phyloP scores from a whole-genome alignment of 768 basidiomycete genomes.

The Calocybe indica region DNA sequence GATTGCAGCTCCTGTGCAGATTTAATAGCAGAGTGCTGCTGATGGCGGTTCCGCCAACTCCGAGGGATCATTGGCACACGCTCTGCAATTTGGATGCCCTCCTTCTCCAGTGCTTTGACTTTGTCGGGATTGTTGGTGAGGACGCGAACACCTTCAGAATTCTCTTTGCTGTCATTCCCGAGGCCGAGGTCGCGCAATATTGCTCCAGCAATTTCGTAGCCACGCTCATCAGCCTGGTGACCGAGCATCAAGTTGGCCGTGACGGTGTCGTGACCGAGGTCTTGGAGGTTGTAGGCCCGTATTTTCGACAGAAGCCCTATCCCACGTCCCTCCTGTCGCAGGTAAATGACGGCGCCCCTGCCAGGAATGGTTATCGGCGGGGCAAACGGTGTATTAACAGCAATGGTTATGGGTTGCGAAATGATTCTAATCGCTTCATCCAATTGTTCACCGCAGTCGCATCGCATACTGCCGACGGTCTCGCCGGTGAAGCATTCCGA shows the following conservation, averaged over 20 bases:
- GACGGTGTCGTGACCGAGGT: conserved; percentile 98
- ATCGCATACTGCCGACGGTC: conserved; percentile 96
- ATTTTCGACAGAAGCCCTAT: conserved; percentile 96
- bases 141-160: conserved; percentile 57
- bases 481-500: conserved; percentile 99
- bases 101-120: conserved; percentile 77
- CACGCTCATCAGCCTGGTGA: conserved; percentile 88
- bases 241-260: conserved; percentile 95
- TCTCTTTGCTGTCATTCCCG: conserved; percentile 32
- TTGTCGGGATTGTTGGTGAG: conserved; percentile 99
- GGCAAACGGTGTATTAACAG: conserved; percentile 23
- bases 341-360: conserved; percentile 89
- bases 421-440: conserved; percentile 95
- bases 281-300: conserved; percentile 95
- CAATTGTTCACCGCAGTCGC: conserved; percentile 97
- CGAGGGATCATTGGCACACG: conserved; percentile 93
- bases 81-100: conserved; percentile 77
- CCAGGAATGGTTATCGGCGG: conserved; percentile 56
- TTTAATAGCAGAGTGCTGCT: conserved; percentile 21
- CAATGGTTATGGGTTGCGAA: conserved; percentile 56
- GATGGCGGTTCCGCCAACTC: conserved; percentile 61
- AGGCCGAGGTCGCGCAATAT: conserved; percentile 87
- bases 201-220: conserved; percentile 86
- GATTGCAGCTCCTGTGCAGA: conserved; percentile 9
- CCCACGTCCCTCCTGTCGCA: conserved; percentile 96